Percentiles rank a stretch among this genome's conserved stretches.
phyloP scores from a whole-genome alignment of 1,284 basidiomycete species.

The Heterobasidion irregulare region DNA sequence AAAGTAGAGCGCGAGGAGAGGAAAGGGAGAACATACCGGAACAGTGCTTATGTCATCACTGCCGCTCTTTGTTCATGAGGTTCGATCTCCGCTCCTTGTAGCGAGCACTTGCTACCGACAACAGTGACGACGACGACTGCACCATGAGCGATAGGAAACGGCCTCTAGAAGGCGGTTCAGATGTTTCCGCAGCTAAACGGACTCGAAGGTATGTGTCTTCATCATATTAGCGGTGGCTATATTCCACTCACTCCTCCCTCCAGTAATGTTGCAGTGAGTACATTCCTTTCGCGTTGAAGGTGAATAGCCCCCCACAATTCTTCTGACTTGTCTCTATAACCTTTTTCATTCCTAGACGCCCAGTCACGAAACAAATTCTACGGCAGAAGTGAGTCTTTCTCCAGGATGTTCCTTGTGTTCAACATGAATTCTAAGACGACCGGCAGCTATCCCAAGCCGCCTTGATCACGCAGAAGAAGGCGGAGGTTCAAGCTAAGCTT shows the following conservation, averaged over 20 bases:
- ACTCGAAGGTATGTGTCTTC: slow-evolving; percentile 49
- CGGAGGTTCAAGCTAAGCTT: slow-evolving; percentile 79
- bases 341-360: slow-evolving; percentile 45
- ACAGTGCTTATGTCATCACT: background rate
- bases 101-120: background rate
- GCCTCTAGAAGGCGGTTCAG: slow-evolving; percentile 33
- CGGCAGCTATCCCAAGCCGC: slow-evolving; percentile 42
- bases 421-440: background rate
- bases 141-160: slow-evolving; percentile 29
- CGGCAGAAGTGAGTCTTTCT: background rate
- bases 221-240: slow-evolving; percentile 5
- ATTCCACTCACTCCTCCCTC: slow-evolving; percentile 16
- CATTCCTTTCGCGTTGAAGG: slow-evolving; percentile 41
- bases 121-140: background rate
- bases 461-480: slow-evolving; percentile 72
- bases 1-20: background rate
- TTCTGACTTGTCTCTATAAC: slow-evolving; percentile 65
- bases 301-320: slow-evolving; percentile 51
- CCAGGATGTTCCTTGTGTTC: background rate
- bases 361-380: slow-evolving; percentile 29
- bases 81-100: background rate
- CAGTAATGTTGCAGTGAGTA: slow-evolving; percentile 63
- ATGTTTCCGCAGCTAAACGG: slow-evolving; percentile 49
- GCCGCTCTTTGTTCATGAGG: background rate
- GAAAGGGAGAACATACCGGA: slow-evolving; percentile 1